Conservation (phyloP, 768 basidiomycete genomes). For the Mycena chlorophos region DNA sequence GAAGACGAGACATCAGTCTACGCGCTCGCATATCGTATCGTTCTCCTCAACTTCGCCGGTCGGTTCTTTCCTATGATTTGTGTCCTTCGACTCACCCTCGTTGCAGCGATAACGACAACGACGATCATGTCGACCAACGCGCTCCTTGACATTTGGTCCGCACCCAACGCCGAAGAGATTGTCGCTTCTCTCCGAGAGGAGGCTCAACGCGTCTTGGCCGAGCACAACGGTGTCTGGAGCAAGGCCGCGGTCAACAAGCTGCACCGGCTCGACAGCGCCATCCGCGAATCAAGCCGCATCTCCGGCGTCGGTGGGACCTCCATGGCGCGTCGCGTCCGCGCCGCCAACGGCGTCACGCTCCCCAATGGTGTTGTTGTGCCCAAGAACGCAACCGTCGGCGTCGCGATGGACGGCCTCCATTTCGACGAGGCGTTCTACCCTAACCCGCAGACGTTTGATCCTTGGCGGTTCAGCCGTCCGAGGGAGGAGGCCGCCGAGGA, state of each 20-base stretch:
- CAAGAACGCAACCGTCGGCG: constrained; percentile 11
- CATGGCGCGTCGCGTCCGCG: constrained; percentile 10
- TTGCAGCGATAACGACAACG: constrained; percentile 3
- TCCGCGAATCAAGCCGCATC: constrained; percentile 17
- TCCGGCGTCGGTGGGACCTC: constrained; percentile 14
- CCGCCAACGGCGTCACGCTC: constrained; percentile 5
- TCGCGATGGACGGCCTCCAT: constrained; percentile 18
- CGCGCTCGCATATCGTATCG: constrained; percentile 15
- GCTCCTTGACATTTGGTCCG: constrained; percentile 15
- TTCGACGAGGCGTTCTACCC: constrained; percentile 16
- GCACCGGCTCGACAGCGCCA: constrained; percentile 18
- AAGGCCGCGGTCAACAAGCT: constrained; percentile 17
- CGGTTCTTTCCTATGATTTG: background rate
- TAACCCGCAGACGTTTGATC: constrained; percentile 6
- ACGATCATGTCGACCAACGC: constrained; percentile 15
- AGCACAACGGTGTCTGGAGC: constrained; percentile 17
- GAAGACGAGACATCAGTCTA: constrained; percentile 16
- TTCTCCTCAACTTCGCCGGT: constrained; percentile 20
- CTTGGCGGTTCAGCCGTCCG: constrained; percentile 17
- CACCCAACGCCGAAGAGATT: background rate
- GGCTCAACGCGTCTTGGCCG: constrained; percentile 4
- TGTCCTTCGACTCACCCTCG: background rate
- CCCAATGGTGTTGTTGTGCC: constrained; percentile 20
- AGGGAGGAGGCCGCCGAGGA: constrained; percentile 2
- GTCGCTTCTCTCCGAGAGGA: constrained; percentile 16